Base-by-base conservation (phyloP, 768 basidiomycete genomes). In the Lepiota venenata region DNA sequence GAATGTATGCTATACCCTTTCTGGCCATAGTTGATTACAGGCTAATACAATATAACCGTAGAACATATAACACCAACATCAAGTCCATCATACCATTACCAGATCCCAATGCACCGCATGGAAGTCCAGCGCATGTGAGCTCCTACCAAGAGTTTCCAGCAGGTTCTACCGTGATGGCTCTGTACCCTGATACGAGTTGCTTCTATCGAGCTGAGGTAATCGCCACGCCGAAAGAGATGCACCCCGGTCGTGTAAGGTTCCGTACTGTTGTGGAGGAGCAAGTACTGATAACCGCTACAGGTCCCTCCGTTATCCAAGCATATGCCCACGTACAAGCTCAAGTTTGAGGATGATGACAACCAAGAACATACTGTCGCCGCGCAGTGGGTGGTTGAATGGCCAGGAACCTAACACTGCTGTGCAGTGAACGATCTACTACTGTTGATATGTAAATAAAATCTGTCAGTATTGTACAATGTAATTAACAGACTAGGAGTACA, bases 121-220 rank as follows among this genome's bases (percentile, higher is more conserved):
- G 77, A 43, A 84, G 70, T 63, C 77, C 87, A 0, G 75, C 85
- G 15, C 88, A 91, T 69, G 73, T 83, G 38, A 81, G 75, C 60
- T 76, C 82, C 3, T 90, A 91, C 64, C 87, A 82, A 42, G 84
- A 85, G 58, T 93, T 91, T 64, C 71, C 79, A 20, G 70, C 79
- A 0, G 84, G 89, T 3, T 83, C 86, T 18, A 87, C 78, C 0
- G 91, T 93, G 9, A 81, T 93, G 80, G 91, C 89, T 1, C 72
- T 93, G n/a, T 93, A 92, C 68, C 91, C 91, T 0, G 91, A 93
- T 63, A 93, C 91, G 0, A 93, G 89, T 60, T 91, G 88, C 65
- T 93, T 93, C 73, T 93, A 93, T 63, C 86, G 88, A 22, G 91
- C 91, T 6, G 87, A 91, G 62, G 90, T 93, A 5, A 76, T 91